Evolutionary conservation across 768 basidiomycete genomes (phyloP).

Genomic region (Mycena rosella): DNA sequence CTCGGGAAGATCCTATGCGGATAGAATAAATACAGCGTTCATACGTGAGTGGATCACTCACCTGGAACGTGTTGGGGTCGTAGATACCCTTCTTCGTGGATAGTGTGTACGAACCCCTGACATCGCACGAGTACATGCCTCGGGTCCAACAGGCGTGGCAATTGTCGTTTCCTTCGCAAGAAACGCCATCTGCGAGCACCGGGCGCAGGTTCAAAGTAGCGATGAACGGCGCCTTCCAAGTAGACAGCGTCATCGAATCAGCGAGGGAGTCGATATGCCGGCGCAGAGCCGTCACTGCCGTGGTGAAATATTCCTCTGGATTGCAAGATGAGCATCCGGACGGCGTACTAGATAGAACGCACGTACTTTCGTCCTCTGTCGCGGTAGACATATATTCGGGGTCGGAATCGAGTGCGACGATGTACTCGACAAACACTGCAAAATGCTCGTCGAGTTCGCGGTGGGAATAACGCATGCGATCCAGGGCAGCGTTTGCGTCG

Average conservation of each 20-base stretch:
- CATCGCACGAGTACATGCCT: conserved; percentile 31
- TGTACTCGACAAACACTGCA: conserved; percentile 34
- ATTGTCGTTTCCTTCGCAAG: conserved; percentile 19
- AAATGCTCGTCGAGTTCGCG: conserved; percentile 36
- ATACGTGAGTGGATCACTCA: not conserved
- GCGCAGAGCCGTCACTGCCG: conserved; percentile 27
- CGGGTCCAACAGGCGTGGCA: conserved; percentile 37
- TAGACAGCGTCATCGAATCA: conserved; percentile 29
- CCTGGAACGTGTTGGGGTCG: conserved; percentile 34
- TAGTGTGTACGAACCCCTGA: conserved; percentile 21
- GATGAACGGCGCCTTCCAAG: conserved; percentile 37
- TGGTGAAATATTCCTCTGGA: conserved; percentile 29
- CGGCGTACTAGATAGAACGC: not conserved
- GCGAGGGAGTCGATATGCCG: conserved; percentile 33
- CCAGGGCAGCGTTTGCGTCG: conserved; percentile 30
- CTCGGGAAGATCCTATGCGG: conserved; percentile 22
- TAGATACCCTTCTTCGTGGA: conserved; percentile 34
- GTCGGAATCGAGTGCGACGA: conserved; percentile 30
- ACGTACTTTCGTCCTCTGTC: conserved; percentile 32
- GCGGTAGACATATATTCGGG: conserved; percentile 28
- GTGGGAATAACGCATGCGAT: conserved; percentile 34
- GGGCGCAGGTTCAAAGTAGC: conserved; percentile 34
- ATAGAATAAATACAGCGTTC: not conserved
- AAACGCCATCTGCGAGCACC: conserved; percentile 22
- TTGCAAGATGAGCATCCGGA: not conserved